Conservation (phyloP, 305 asterid genomes). For the Rubia tinctorum region DNA sequence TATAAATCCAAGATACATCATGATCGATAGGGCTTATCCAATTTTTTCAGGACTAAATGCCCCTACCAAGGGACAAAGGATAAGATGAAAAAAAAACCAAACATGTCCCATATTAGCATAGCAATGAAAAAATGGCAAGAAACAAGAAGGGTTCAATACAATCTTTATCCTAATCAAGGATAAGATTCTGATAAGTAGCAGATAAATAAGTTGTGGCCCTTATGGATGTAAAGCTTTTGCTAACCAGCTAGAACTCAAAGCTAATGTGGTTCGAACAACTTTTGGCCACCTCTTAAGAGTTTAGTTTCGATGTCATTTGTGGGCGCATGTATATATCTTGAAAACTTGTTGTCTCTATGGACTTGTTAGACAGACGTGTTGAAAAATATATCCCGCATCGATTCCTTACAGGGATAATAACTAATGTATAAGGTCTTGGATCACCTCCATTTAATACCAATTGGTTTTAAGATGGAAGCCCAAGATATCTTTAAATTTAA, state of each 20-base stretch:
- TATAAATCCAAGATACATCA: no score
- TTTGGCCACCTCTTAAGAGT: conserved; percentile 14
- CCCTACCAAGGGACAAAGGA: conserved; percentile 19
- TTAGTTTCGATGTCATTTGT: conserved; percentile 11
- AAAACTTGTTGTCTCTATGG: conserved; percentile 22
- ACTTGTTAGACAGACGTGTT: conserved; percentile 20
- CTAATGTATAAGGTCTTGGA: no score
- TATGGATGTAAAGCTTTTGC: conserved; percentile 16
- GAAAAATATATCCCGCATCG: no score
- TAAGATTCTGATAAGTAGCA: conserved; percentile 39
- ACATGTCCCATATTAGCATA: conserved; percentile 26
- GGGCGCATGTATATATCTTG: conserved; percentile 17
- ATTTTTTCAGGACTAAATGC: neutral
- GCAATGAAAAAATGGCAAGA: conserved; percentile 19
- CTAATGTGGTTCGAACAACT: conserved; percentile 8
- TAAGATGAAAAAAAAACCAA: neutral
- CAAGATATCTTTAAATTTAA: no score
- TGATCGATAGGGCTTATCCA: neutral
- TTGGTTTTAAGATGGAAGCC: no score
- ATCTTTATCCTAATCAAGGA: conserved; percentile 57
- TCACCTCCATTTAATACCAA: no score
- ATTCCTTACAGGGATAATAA: no score
- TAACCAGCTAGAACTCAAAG: conserved; percentile 28
- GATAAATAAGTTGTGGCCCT: conserved; percentile 33
- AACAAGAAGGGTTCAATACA: conserved; percentile 31